Base-by-base conservation (phyloP, 805 yeast species). In the Candida pini region DNA sequence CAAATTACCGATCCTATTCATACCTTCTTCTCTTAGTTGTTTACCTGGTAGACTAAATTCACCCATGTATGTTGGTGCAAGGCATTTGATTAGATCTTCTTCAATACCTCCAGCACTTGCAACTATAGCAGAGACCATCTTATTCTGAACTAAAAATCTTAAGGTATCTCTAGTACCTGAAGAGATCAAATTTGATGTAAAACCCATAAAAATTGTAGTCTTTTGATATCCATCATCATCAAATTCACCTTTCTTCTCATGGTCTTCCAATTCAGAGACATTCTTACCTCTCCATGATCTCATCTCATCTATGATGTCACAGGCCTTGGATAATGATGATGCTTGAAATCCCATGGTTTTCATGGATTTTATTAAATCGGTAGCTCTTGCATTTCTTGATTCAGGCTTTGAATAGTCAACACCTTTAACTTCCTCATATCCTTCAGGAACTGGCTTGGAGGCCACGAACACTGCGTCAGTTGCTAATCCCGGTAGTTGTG, bases 51-150 rank as follows among this genome's bases (percentile, higher is more conserved):
- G 68, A 28, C 81, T 59, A 60, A 88, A 92, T 33, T 88, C 97
- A 34, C 98, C 97, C 70, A 94, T 68, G 53, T 79, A 89, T 6
- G 99, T 92, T 36, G 97, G 96, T 2, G 97, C 98, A 37, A 92
- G 69, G 57, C 96, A 88, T 62, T 92, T 92, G 69, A 92, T 92
- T 32, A 92, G 65, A 63, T 92, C 99, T 66, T 92, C 99, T 60
- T 92, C 99, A 42, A 92, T 79, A 47, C 98, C 99, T 47, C 99
- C 99, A 16, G 96, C 98, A 43, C 90, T 75, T n/a, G 97, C 82
- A 32, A 92, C 98, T 51, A 92, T 77, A 13, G 95, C 97, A 50
- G 88, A 82, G 29, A 92, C 96, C 75, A 83, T 84, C 61, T 88
- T 90, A 65, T 94, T 80, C 61, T 94, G 95, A 21, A 88, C 97